Base-by-base conservation (phyloP, 2,329 filamentous ascomycete genomes). In the Cladosporium oxysporum region DNA sequence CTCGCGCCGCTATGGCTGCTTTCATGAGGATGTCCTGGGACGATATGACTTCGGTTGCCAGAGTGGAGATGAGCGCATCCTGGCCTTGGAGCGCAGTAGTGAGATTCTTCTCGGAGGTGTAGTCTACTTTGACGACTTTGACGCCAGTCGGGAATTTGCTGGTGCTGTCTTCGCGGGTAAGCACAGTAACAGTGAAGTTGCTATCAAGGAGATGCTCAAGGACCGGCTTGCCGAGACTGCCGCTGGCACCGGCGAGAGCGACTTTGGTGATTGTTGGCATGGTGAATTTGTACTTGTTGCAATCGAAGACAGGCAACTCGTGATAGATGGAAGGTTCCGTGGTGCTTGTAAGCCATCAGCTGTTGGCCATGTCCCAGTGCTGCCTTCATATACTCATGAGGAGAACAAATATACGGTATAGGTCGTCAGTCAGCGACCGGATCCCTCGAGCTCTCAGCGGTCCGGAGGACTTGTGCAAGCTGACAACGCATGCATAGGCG, bases 211-310 rank as follows among this genome's bases (percentile, higher is more conserved):
- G 80, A 3, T 76, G 75, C 14, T 78, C 67, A 35, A 83, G 70
- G 33, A 83, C 71, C 12, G 75, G 69, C 4, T 76, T 75, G 2
- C 81, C 81, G 12, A 83, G 74, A 64, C 80, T 80, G 41, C 81
- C 81, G 12, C 73, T 73, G 23, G 76, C 74, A 41, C 75, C 73
- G 12, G 69, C 71, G 7, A 78, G 67, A 55, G 77, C 75, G n/a
- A 78, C 74, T 50, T 69, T 70, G 29, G 12, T 44, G 23, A 59
- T 29, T 5, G 49, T 26, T 7, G 49, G 28, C 49, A 53, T 53
- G 12, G 5, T 29, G 49, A 29, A 12, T 47, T 47, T n/a, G 41
- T 47, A 10, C 41, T 47, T 47, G n/a, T 10, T 47, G n/a, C 2
- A 4, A 10, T 10, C 6, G 10, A 21, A 1, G 41, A 23, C n/a